Evolutionary conservation across 176 grass and related monocot genomes (phyloP).

Genomic region (Oryza rufipogon): DNA sequence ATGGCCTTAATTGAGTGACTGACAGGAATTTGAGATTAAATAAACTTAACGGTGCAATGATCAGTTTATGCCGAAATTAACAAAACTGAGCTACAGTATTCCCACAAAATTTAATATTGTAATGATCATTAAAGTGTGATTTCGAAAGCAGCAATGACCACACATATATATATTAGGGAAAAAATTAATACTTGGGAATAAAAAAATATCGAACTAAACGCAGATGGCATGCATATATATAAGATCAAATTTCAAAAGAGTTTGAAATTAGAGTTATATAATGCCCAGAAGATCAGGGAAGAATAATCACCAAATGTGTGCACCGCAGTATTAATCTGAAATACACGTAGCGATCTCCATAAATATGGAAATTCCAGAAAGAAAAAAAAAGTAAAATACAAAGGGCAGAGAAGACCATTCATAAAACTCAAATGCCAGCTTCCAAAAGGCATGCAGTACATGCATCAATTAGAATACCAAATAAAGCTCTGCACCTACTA

Average conservation of each 20-base stretch:
- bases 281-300: background rate
- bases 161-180: background rate
- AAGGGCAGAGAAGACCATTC: background rate
- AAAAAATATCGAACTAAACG: background rate
- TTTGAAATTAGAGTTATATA: background rate
- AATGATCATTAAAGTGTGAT: background rate
- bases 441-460: background rate
- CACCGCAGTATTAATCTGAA: background rate
- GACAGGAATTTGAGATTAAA: background rate
- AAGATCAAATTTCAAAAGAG: background rate
- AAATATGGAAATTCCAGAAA: background rate
- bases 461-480: background rate
- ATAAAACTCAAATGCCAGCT: background rate
- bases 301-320: background rate
- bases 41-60: background rate
- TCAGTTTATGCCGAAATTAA: background rate
- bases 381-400: background rate
- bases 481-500: background rate
- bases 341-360: background rate
- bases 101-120: background rate
- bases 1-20: background rate
- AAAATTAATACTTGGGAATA: background rate
- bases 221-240: background rate
- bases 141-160: background rate
- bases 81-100: background rate